Conservation (phyloP, 2,329 filamentous ascomycete genomes). For the Aspergillus latus region DNA sequence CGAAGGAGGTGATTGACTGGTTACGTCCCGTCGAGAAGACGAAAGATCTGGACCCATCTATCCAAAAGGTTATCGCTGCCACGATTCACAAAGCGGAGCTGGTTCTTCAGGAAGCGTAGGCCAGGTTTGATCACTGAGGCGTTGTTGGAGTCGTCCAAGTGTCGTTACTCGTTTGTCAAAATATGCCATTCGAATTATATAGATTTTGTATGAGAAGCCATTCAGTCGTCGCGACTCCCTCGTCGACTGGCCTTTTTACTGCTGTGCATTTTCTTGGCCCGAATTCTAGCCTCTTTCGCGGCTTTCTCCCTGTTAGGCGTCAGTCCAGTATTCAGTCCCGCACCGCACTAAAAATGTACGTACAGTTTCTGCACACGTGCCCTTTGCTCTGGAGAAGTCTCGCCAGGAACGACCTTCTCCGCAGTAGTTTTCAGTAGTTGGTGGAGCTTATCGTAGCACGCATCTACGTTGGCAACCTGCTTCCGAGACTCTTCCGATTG, state of each 20-base stretch:
- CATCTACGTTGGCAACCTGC: constrained; percentile 59
- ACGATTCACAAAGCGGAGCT: constrained; percentile 39
- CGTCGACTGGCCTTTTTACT: constrained; percentile 60
- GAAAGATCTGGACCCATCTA: constrained; percentile 52
- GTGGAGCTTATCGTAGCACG: constrained; percentile 59
- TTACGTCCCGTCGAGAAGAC: constrained; percentile 48
- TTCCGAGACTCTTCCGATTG: constrained; percentile 65
- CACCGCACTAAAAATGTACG: constrained; percentile 17
- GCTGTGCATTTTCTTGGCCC: constrained; percentile 61
- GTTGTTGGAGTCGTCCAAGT: constrained; percentile 22
- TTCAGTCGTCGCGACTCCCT: constrained; percentile 41
- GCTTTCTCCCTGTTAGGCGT: constrained; percentile 50
- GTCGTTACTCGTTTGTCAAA: constrained; percentile 4
- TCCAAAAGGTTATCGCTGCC: constrained; percentile 53
- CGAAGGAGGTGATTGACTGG: constrained; percentile 50
- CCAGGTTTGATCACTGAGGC: constrained; percentile 19
- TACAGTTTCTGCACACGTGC: constrained; percentile 57
- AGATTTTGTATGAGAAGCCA: constrained; percentile 15
- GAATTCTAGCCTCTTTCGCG: constrained; percentile 59
- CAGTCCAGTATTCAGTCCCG: not conserved
- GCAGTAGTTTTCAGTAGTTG: constrained; percentile 55
- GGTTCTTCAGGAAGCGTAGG: constrained; percentile 26
- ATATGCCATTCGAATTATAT: constrained; percentile 2
- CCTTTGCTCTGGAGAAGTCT: constrained; percentile 58
- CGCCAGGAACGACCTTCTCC: constrained; percentile 55